Base-by-base conservation (phyloP, 371 early-diverging fungal species). In the Rhizopus microsporus region DNA sequence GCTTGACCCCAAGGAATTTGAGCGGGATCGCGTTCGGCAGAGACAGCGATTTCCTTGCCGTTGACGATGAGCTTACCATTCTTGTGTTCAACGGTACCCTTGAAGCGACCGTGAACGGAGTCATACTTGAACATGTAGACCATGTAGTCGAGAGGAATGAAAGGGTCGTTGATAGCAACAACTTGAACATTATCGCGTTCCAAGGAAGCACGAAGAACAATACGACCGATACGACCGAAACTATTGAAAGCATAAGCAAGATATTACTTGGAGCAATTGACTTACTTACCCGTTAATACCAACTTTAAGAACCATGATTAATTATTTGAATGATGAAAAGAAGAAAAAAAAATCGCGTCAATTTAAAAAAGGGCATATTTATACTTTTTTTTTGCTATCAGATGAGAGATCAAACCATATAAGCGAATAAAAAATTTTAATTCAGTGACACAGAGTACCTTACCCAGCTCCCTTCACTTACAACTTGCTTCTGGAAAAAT, bases 191-290 rank as follows among this genome's bases (percentile, higher is more conserved):
- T 77, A 34, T 77, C 70, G 77, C 90, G 80, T 23, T 46, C 17
- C 34, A 95, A 84, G 51, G 96, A 81, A 54, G 94, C 92, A 69
- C 97, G 94, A 75, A 98, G 85, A 47, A 99, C 98, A 66, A 98
- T 88, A 81, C 99, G 99, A 65, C 99, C 99, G 69, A 99, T 99
- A 78, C 99, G 93, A 75, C 96, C 96, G 78, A 96, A 94, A 59
- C 96, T 92, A 34, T 52, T 59, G 42, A 58, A 51, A 5, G 12
- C 23, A 46, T 46, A 16, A 52, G 43, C 7, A 49, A 29, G 7
- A 37, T 38, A 16, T 16, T 0, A 12, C 32, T 23, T 33, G 33
- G 12, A 9, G 6, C 6, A n/a, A n/a, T 5, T 1, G 8, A 7
- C 2, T 43, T 29, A 55, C 65, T 56, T 64, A 64, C 65, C 65